Conservation (phyloP, 2,329 filamentous ascomycete species). For the Paraphaeosphaeria sporulosa region DNA sequence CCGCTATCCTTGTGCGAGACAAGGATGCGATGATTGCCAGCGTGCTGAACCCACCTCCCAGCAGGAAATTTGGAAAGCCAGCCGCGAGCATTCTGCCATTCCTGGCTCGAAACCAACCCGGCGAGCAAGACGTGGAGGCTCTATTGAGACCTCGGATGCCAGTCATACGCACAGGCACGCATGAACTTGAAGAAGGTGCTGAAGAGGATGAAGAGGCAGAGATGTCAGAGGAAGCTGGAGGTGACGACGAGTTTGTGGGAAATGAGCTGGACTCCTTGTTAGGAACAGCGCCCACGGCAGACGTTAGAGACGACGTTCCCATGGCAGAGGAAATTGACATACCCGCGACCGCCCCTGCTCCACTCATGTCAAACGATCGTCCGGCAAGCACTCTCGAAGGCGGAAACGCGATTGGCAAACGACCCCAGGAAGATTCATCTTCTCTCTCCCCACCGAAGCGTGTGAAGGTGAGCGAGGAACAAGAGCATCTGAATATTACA, state of each 20-base stretch:
- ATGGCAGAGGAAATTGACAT: constrained; percentile 21
- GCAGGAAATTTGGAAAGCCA: constrained; percentile 65
- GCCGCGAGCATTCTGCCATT: constrained; percentile 82
- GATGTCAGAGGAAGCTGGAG: constrained; percentile 53
- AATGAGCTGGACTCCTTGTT: constrained; percentile 37
- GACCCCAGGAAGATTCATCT: constrained; percentile 30
- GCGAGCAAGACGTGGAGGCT: constrained; percentile 73
- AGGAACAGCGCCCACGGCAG: constrained; percentile 24
- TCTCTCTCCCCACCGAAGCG: constrained; percentile 40
- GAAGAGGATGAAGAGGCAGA: constrained; percentile 34
- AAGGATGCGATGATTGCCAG: constrained; percentile 80
- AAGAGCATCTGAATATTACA: constrained; percentile 7
- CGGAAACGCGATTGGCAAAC: constrained; percentile 26
- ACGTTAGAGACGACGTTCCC: constrained; percentile 22
- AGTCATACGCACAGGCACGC: constrained; percentile 41
- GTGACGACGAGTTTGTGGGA: constrained; percentile 60
- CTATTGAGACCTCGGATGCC: constrained; percentile 65
- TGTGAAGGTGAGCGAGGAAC: constrained; percentile 28
- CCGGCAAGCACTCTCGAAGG: not conserved
- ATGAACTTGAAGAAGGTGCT: constrained; percentile 27
- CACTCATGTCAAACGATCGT: not conserved
- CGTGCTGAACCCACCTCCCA: constrained; percentile 77
- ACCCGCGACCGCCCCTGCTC: not conserved
- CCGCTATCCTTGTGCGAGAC: constrained; percentile 74
- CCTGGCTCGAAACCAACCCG: constrained; percentile 68